Evolutionary conservation across 371 early-diverging fungal genomes (phyloP).

Genomic region (Haplosporangium sp.): DNA sequence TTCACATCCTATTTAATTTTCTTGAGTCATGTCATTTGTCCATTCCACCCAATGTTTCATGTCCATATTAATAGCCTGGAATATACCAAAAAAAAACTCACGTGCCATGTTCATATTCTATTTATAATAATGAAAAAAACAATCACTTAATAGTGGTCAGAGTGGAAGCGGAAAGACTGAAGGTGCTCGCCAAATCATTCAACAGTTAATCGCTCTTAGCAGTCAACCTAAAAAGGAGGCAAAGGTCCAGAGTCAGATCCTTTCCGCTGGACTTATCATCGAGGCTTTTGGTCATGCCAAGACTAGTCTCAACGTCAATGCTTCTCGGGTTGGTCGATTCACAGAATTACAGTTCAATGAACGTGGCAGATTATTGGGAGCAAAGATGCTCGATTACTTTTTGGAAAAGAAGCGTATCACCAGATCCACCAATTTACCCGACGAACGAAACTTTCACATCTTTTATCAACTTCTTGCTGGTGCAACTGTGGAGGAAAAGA

Average conservation of each 20-base stretch:
- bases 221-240: constrained; percentile 83
- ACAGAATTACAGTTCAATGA: constrained; percentile 92
- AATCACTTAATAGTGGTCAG: constrained; percentile 77
- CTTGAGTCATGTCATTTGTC: too few relatives aligned
- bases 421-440: constrained; percentile 59
- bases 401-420: constrained; percentile 88
- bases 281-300: constrained; percentile 91
- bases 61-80: too few relatives aligned
- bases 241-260: constrained; percentile 79
- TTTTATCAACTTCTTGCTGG: constrained; percentile 83
- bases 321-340: constrained; percentile 92
- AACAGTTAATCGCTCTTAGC: constrained; percentile 65
- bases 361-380: constrained; percentile 88
- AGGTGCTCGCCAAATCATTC: constrained; percentile 71
- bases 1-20: too few relatives aligned
- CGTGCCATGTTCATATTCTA: background rate
- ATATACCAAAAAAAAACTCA: background rate
- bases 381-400: constrained; percentile 91
- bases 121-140: background rate
- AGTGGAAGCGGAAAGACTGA: constrained; percentile 93
- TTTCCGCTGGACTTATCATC: constrained; percentile 78
- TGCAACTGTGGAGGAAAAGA: constrained; percentile 68
- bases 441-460: constrained; percentile 92
- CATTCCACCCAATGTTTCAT: too few relatives aligned
- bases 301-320: constrained; percentile 79